phyloP scores from a whole-genome alignment of 2,329 filamentous ascomycete species.

The Ophiostoma populinum region DNA sequence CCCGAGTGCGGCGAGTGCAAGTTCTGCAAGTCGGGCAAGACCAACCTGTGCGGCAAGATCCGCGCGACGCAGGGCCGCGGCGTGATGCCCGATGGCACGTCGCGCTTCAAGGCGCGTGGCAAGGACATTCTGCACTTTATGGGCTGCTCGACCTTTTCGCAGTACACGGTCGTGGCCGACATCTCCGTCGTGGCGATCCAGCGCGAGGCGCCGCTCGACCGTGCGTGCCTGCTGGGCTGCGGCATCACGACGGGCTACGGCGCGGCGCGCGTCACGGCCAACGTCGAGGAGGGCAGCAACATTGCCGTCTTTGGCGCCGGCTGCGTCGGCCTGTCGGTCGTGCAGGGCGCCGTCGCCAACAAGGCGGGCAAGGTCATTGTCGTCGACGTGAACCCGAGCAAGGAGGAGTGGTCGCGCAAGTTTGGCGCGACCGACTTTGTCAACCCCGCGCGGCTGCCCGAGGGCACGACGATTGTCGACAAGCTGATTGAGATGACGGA shows the following conservation, averaged over 20 bases:
- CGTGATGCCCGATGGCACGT: conserved; percentile 93
- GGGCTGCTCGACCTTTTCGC: conserved; percentile 96
- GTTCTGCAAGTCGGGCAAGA: conserved; percentile 99
- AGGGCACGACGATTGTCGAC: conserved; percentile 69
- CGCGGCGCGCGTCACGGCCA: conserved; percentile 82
- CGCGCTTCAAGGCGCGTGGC: conserved; percentile 86
- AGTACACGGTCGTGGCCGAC: conserved; percentile 96
- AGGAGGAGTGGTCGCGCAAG: conserved; percentile 84
- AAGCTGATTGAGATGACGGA: conserved; percentile 95
- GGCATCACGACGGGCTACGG: conserved; percentile 98
- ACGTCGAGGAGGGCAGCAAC: conserved; percentile 76
- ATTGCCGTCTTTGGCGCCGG: conserved; percentile 89
- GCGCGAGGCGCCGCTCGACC: conserved; percentile 81
- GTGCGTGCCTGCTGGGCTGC: conserved; percentile 88
- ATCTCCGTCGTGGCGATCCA: conserved; percentile 90
- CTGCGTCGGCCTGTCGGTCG: conserved; percentile 86
- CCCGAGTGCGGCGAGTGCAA: conserved; percentile 97
- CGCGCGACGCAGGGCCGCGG: conserved; percentile 89
- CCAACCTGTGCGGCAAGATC: conserved; percentile 98
- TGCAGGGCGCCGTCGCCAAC: conserved; percentile 81
- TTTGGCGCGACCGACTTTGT: conserved; percentile 96
- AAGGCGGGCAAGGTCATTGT: conserved; percentile 63
- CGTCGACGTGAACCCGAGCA: conserved; percentile 62
- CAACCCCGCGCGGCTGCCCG: conserved; percentile 62
- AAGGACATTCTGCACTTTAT: conserved; percentile 96